Evolutionary conservation across 2,329 filamentous ascomycete species (phyloP), one percentile per base, ranked within the genome.

Genomic region (Calonectria pseudoturangicola): DNA sequence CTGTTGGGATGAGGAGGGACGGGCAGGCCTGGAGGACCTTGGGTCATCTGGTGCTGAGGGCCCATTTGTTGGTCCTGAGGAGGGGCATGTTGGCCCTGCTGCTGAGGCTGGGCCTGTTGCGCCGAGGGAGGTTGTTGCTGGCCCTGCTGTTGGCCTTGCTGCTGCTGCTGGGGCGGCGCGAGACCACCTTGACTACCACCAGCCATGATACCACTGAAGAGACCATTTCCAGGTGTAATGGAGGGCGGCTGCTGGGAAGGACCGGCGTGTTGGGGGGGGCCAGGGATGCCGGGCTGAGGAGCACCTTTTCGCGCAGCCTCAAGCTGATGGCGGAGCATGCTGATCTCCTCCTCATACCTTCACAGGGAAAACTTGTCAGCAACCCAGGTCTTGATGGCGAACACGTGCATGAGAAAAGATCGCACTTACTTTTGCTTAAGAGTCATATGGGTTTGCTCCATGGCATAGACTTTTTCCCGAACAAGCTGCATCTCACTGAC

Each of bases 171-270:
- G 76, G 95, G 95, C 78, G 98, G 92, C 73, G 94, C 95, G 75
- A 95, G 94, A 73, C 94, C 95, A 79, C 93, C 94, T 86, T 96
- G 95, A 80, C 93, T 94, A 74, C 90, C 92, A 76, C 96, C 96
- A 69, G 96, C 92, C 95, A 99, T 98, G 82, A 98, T 98, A 70
- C 95, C 95, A 78, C 95, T 95, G 82, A 99, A 98, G 48, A 98
- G 89, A 81, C 97, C 97, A 83, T 94, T 96, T 30, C 96, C 96
- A 81, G 97, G 94, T 33, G 95, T 95, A 78, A 98, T 94, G 63
- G 95, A 96, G 43, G 97, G 96, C 73, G 94, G 94, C 74, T 95
- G 94, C 85, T 97, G 95, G 62, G 94, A 92, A 70, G 95, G 93
- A 51, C 93, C 95, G 72, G 91, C 91, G 76, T 97, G 94, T 81